Percentiles rank a stretch among this genome's conserved stretches.
Evolutionary conservation across 495 filamentous ascomycete genomes (phyloP).

Genomic region (Entonaema liquescens): DNA sequence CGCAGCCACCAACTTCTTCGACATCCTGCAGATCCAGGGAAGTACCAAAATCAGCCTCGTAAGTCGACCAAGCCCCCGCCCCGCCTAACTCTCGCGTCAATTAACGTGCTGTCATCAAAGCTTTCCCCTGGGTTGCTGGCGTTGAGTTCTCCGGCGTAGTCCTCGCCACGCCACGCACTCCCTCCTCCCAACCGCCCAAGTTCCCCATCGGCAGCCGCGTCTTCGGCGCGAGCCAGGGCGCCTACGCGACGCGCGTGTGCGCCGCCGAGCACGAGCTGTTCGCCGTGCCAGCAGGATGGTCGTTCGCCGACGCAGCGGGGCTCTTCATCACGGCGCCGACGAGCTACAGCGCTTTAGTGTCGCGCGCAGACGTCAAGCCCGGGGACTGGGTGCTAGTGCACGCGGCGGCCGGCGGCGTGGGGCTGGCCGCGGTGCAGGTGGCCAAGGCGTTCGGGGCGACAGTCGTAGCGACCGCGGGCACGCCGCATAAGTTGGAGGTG

Average conservation of each 20-base stretch:
- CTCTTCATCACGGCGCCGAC: slow-evolving; percentile 93
- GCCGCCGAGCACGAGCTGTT: slow-evolving; percentile 72
- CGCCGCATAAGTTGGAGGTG: slow-evolving; percentile 77
- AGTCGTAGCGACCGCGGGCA: slow-evolving; percentile 89
- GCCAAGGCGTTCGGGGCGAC: slow-evolving; percentile 90
- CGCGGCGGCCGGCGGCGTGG: slow-evolving; percentile 92
- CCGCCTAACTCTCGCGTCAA: no score
- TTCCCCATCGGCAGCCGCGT: slow-evolving; percentile 82
- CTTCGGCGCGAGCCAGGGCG: slow-evolving; percentile 87
- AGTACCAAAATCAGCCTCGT: slow-evolving; percentile 72
- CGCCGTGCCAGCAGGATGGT: slow-evolving; percentile 81
- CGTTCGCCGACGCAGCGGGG: slow-evolving; percentile 83
- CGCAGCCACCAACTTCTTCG: slow-evolving; percentile 93
- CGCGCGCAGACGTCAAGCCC: slow-evolving; percentile 74
- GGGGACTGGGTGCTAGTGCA: slow-evolving; percentile 92
- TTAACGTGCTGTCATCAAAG: slow-evolving; percentile 41
- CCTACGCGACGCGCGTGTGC: slow-evolving; percentile 79
- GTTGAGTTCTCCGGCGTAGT: slow-evolving; percentile 86
- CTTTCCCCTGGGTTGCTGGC: slow-evolving; percentile 87
- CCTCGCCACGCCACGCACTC: slow-evolving; percentile 66
- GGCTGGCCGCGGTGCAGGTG: slow-evolving; percentile 89
- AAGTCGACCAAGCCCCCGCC: slow-evolving; percentile 53
- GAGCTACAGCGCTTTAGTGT: slow-evolving; percentile 84
- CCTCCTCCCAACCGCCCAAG: slow-evolving; percentile 43
- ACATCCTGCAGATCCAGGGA: slow-evolving; percentile 86